Base-by-base conservation (phyloP, 2,329 filamentous ascomycete genomes). In the Neofusicoccum laricinum region DNA sequence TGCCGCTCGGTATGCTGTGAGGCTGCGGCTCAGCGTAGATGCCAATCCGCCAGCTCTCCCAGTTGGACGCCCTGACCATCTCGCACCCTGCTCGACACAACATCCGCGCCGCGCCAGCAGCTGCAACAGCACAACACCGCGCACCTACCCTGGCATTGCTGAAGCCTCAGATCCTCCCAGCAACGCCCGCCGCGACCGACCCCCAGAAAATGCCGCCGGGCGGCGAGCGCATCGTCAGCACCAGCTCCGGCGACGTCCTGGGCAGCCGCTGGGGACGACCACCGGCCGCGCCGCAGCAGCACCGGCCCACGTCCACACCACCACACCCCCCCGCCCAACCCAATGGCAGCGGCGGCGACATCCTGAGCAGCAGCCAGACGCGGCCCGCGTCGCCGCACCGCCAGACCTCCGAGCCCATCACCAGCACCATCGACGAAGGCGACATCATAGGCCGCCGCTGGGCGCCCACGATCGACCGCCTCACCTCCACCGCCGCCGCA, bases 391-490 rank as follows among this genome's bases (percentile, higher is more conserved):
- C 40, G 4, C 55, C 2, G 25, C n/a, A 34, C 3, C 55, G 25
- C 30, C 55, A 4, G 4, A 12, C 25, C 21, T 50, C 30, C n/a
- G 55, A 59, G 14, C 55, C 55, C 55, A 59, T 46, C 55, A 34
- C 40, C 30, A 59, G 40, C 58, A 50, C 58, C 45, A 50, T 40
- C 36, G 36, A 53, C 48, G 49, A 51, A 2, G 61, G 36, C 61
- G 61, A 63, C 61, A 63, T 63, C 46, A 63, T 63, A 34, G 61
- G 61, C 15, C 19, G 21, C 4, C 46, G 48, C 38, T 62, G 53
- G 53, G 53, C 45, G 6, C 53, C 53, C 14, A 25, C 19, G 4
- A 58, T 58, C 53, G 53, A 58, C 53, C 53, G 53, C 15, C 15
- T 41, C 1, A 3, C 7, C 14, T 1, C n/a, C 6, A 12, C 12